These are phyloP conservation scores for Cadophora gregata DNA, from an alignment of 2,329 filamentous ascomycete genomes.

Conservation along the genomic window DNA sequence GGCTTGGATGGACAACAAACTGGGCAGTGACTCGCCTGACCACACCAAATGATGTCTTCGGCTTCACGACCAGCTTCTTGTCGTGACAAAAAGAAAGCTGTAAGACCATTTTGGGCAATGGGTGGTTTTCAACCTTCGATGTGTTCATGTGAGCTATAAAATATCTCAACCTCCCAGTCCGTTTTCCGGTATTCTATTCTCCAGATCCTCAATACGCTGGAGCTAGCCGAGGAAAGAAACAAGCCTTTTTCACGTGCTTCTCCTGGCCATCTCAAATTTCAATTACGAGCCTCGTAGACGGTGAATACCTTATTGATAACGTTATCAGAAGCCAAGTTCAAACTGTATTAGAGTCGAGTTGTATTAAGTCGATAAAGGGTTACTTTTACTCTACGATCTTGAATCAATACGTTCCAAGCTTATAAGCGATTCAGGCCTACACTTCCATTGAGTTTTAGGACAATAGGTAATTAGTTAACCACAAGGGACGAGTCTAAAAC, in stretches of 20 bases:
- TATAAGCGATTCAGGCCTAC: neutral
- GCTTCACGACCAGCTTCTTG: neutral
- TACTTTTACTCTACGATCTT: neutral
- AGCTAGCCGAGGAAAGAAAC: neutral
- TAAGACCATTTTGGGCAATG: neutral
- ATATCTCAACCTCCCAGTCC: neutral
- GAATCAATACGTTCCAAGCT: neutral
- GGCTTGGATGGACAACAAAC: slow-evolving; percentile 14
- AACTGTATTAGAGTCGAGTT: neutral
- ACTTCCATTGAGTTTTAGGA: neutral
- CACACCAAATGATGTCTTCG: neutral
- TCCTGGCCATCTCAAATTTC: neutral
- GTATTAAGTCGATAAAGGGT: neutral
- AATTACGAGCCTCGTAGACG: neutral
- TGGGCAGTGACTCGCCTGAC: slow-evolving; percentile 9
- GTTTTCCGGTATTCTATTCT: neutral
- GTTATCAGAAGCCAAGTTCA: slow-evolving; percentile 5
- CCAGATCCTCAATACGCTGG: neutral
- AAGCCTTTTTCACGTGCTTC: slow-evolving; percentile 13
- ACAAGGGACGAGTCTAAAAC: neutral
- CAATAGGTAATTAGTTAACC: neutral
- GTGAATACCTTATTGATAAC: neutral
- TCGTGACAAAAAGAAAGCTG: neutral
- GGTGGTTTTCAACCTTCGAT: neutral
- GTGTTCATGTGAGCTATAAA: slow-evolving; percentile 7